phyloP scores from a whole-genome alignment of 805 yeast genomes.

The Starmerella tilneyi region DNA sequence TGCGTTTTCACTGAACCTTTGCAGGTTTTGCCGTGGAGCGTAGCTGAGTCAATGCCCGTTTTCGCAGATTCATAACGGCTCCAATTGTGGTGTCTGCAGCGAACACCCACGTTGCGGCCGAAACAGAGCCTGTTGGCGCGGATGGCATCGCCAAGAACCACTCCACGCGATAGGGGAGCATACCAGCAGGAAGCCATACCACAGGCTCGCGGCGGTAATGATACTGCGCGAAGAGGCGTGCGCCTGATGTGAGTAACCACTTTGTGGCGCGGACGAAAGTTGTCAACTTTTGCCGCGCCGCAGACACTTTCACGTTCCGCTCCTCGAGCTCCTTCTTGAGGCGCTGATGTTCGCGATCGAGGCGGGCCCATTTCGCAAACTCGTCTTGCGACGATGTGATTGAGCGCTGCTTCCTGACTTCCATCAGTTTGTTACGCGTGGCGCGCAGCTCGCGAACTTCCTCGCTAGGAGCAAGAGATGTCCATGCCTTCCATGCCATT shows the following conservation, averaged over 20 bases:
- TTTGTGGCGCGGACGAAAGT: conserved; percentile 32
- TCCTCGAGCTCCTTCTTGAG: conserved; percentile 43
- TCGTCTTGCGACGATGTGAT: conserved; percentile 78
- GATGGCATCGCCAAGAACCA: conserved; percentile 55
- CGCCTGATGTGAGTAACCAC: conserved; percentile 35
- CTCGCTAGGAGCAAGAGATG: conserved; percentile 33
- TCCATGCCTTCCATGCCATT: conserved; percentile 35
- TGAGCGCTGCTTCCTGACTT: conserved; percentile 44
- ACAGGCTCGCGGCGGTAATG: conserved; percentile 46
- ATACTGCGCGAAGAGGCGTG: conserved; percentile 38
- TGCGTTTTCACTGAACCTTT: neutral
- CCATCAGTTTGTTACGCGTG: conserved; percentile 38
- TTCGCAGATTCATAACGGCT: conserved; percentile 1
- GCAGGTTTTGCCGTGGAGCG: neutral
- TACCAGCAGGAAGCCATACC: conserved; percentile 48
- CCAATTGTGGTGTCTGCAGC: conserved; percentile 11
- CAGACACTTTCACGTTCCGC: conserved; percentile 33
- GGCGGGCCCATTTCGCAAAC: conserved; percentile 91
- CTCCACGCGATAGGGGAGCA: conserved; percentile 46
- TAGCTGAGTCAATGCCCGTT: neutral
- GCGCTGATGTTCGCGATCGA: conserved; percentile 61
- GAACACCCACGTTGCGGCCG: conserved; percentile 32
- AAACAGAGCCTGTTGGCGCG: conserved; percentile 51
- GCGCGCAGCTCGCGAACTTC: conserved; percentile 29
- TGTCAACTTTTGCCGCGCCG: conserved; percentile 33